These are phyloP conservation scores for Dipodascus albidus DNA, from an alignment of 805 yeast species.

Conservation along the genomic window DNA sequence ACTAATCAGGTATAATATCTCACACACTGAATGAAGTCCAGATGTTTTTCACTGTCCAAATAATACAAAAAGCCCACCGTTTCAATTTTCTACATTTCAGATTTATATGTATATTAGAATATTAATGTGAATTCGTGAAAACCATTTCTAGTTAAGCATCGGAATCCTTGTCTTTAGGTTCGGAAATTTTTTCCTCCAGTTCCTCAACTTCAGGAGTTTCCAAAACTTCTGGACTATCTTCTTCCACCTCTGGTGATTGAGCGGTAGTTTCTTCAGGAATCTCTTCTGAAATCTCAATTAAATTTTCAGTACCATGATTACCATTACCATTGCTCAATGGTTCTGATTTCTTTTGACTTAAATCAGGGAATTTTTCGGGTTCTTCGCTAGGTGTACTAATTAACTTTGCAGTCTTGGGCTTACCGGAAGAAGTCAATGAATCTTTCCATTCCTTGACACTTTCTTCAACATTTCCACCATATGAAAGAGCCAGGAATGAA, in stretches of 20 bases:
- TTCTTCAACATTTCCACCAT: slow-evolving; percentile 39
- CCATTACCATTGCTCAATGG: not conserved
- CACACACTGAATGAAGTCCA: too few species aligned
- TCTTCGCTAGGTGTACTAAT: slow-evolving; percentile 35
- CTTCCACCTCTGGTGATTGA: not conserved
- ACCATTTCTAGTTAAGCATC: not conserved
- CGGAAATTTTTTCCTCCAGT: not conserved
- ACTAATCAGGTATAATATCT: too few species aligned
- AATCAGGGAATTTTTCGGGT: not conserved
- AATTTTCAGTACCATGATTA: not conserved
- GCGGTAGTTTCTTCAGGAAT: not conserved
- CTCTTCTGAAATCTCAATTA: not conserved
- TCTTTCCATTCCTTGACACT: slow-evolving; percentile 61
- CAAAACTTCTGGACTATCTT: not conserved
- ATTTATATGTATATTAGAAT: not conserved
- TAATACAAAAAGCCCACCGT: not conserved
- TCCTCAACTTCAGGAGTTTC: not conserved
- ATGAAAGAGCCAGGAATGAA: slow-evolving; percentile 65
- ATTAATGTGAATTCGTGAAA: not conserved
- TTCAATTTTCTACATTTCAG: not conserved
- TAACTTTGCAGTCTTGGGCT: slow-evolving; percentile 49
- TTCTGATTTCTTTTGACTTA: not conserved
- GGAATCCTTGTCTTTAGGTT: not conserved
- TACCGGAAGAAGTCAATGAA: slow-evolving; percentile 38
- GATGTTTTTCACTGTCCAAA: too few species aligned